phyloP scores from a whole-genome alignment of 2,329 filamentous ascomycete genomes.

The Phialocephala sp. region DNA sequence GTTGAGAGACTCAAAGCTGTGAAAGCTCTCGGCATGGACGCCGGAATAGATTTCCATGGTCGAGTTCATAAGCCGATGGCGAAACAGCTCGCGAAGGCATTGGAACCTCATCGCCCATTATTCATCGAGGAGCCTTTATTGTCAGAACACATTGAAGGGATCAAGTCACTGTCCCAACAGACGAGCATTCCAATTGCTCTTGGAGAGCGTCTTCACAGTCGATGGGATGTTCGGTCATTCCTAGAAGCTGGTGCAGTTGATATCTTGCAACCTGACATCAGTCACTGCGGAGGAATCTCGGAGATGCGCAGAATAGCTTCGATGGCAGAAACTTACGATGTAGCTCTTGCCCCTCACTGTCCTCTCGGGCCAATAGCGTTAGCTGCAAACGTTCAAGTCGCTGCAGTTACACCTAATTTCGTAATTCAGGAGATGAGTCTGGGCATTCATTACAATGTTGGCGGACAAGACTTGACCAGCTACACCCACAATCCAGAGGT shows the following conservation, averaged over 20 bases:
- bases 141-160: conserved; percentile 62
- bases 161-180: conserved; percentile 62
- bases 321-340: conserved; percentile 76
- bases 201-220: conserved; percentile 72
- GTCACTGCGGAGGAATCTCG: conserved; percentile 74
- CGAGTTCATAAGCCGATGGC: conserved; percentile 82
- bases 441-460: conserved; percentile 80
- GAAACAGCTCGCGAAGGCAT: conserved; percentile 70
- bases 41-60: conserved; percentile 79
- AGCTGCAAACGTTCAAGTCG: conserved; percentile 73
- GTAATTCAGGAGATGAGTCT: conserved; percentile 80
- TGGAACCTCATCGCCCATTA: conserved; percentile 72
- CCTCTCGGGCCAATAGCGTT: conserved; percentile 75
- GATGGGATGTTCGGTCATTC: conserved; percentile 77
- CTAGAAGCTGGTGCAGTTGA: conserved; percentile 72
- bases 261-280: conserved; percentile 75
- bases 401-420: conserved; percentile 65
- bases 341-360: conserved; percentile 75
- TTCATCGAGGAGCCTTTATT: conserved; percentile 79
- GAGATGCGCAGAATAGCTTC: conserved; percentile 72
- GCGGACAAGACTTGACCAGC: conserved; percentile 66
- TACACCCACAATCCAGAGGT: conserved; percentile 70
- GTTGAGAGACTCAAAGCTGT: conserved; percentile 73
- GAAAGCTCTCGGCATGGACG: conserved; percentile 72
- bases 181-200: conserved; percentile 72